Conservation (phyloP, 106 monocot species). For the Vanilla planifolia region DNA sequence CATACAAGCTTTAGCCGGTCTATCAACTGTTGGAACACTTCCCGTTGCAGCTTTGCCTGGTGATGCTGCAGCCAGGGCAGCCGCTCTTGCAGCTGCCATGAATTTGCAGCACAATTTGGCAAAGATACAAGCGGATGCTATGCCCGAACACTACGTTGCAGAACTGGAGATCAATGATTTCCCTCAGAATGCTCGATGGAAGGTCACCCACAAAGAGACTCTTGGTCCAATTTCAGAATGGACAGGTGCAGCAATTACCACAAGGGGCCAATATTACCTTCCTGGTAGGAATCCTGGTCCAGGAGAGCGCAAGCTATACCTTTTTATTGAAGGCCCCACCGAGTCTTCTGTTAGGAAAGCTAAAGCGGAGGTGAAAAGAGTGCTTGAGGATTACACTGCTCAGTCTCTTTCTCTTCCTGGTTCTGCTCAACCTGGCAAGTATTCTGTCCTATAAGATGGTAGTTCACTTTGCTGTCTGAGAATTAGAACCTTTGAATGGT, state of each 20-base stretch:
- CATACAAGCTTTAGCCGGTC: conserved; percentile 30
- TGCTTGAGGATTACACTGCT: conserved; percentile 77
- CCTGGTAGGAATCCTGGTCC: conserved; percentile 64
- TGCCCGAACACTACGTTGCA: conserved; percentile 92
- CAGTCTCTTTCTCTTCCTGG: conserved; percentile 72
- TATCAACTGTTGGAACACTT: conserved; percentile 14
- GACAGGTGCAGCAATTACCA: conserved; percentile 93
- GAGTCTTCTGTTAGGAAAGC: conserved; percentile 96
- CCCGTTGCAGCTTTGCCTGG: conserved; percentile 20
- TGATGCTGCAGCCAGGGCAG: conserved; percentile 75
- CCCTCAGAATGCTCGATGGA: conserved; percentile 96
- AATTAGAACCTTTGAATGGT: not conserved
- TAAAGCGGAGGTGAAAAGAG: conserved; percentile 77
- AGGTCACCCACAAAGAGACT: conserved; percentile 93
- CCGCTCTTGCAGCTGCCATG: conserved; percentile 79
- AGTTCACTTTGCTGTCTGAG: not conserved
- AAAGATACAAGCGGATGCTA: conserved; percentile 88
- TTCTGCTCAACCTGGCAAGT: conserved; percentile 85
- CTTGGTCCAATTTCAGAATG: conserved; percentile 88
- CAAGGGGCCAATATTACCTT: conserved; percentile 73
- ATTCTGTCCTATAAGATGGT: conserved; percentile 59
- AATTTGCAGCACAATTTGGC: conserved; percentile 88
- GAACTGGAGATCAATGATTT: conserved; percentile 96
- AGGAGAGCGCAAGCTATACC: conserved; percentile 80
- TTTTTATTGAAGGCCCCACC: conserved; percentile 89